Evolutionary conservation across 2,329 filamentous ascomycete species (phyloP), one percentile per base, ranked within the genome.

Genomic region (Venturia effusa): DNA sequence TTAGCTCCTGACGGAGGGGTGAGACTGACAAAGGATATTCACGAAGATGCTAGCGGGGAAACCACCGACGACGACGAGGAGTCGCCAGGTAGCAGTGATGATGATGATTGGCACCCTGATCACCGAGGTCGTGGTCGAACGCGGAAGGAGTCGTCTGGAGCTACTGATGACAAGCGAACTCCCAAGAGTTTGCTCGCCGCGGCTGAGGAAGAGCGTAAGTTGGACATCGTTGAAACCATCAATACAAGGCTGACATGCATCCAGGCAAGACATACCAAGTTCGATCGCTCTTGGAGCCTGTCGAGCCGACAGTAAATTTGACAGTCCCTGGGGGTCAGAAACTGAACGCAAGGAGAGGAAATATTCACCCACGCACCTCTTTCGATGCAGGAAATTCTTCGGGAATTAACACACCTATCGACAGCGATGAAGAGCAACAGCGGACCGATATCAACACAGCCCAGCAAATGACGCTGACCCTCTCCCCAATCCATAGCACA

Each of bases 351-450:
- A 77, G 72, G 66, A 81, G 40, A 62, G 45, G 61, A 8, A 27
- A 7, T 19, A 64, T 94, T 13, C 92, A 95, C 72, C 92, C 92
- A 0, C 84, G 85, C 62, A 96, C 90, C 13, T 94, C 87, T 72
- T 97, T 92, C 72, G 92, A 96, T 70, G 82, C 83, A 19, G 79
- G 86, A 65, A 81, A 83, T 17, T 82, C 82, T 77, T 75, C 88
- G 77, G 77, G 78, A 37, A 68, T 79, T 51, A 80, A 80, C 3
- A 86, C 84, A 0, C 84, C 85, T 0, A 82, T 92, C 64, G 88
- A 91, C 67, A 95, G 91, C 1, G 94, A 97, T 65, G 88, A 92
- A 39, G 92, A 96, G 73, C 88, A 88, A 30, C 90, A 95, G 64
- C 80, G 92, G 60, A 87, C 85, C 34, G 92, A 96, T 68, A 90